Conservation (phyloP, 2,329 filamentous ascomycete species). For the Cladophialophora exuberans region DNA sequence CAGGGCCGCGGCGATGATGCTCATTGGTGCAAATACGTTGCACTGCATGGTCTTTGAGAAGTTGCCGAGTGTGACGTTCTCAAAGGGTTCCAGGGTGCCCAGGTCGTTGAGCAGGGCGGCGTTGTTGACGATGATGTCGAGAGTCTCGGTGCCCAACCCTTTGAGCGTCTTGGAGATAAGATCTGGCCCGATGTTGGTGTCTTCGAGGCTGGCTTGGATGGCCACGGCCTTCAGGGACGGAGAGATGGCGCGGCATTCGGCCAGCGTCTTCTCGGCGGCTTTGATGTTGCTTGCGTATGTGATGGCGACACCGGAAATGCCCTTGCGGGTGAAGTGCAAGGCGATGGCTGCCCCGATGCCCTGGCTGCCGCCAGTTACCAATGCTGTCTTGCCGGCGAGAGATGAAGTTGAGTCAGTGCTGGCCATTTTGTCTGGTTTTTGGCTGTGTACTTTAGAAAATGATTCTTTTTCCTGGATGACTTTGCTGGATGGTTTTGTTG, state of each 20-base stretch:
- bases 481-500: too few species aligned
- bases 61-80: background rate
- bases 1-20: conserved; percentile 17
- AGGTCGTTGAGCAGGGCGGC: conserved; percentile 16
- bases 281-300: conserved; percentile 18
- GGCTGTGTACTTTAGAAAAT: too few species aligned
- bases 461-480: background rate
- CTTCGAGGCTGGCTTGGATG: conserved; percentile 16
- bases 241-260: conserved; percentile 7
- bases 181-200: conserved; percentile 10
- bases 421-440: background rate
- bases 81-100: conserved; percentile 6
- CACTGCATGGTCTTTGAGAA: conserved; percentile 19
- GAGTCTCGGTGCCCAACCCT: conserved; percentile 3
- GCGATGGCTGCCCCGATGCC: conserved; percentile 31
- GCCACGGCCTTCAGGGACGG: conserved; percentile 5
- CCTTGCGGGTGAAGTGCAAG: conserved; percentile 14
- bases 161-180: conserved; percentile 9
- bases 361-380: conserved; percentile 13
- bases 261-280: conserved; percentile 9
- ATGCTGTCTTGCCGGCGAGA: conserved; percentile 4
- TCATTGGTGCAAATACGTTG: conserved; percentile 20
- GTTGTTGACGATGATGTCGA: conserved; percentile 24
- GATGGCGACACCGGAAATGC: conserved; percentile 11
- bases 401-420: background rate